Evolutionary conservation across 805 yeast species (phyloP), one percentile per base, ranked within the genome.

Genomic region (Isabelozyma heimii): DNA sequence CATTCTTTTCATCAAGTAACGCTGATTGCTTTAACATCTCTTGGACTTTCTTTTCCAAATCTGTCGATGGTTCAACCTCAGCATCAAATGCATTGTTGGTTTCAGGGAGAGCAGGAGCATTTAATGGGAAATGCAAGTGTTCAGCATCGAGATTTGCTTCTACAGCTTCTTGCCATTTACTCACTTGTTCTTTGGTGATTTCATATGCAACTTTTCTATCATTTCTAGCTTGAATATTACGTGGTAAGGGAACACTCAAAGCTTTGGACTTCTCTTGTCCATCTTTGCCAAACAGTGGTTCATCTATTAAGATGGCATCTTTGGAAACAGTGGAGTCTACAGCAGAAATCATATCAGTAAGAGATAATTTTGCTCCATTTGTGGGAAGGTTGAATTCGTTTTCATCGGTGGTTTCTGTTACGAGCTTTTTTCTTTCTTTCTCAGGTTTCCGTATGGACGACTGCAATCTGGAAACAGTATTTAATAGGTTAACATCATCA

Each of bases 171-270:
- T 84, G 81, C 98, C 99, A 94, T 66, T 86, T 87, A 50, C 82
- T 77, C 5, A 92, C 88, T 62, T 94, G 96, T 40, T 85, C 87
- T 56, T 85, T 90, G 42, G 97, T 83, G 33, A 94, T 80, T 49
- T 89, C 95, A 64, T 88, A 91, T 0, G 99, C 98, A 2, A 92
- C 97, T 49, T 76, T 79, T 62, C 98, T 80, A 57, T 91, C 97
- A 55, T 86, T 80, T 62, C 94, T 82, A 57, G 88, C 81, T 67
- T 91, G 96, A 47, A 92, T 84, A 55, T 96, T 82, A 58, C 83
- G 81, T 1, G 97, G 97, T 47, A 91, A 75, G 2, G 98, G 97
- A 10, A 90, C 84, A 0, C 86, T 80, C 44, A 90, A 69, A 1
- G 92, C 77, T 52, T 76, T 75, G 14, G 65, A 49, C 37, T 69